phyloP scores from a whole-genome alignment of 2,329 filamentous ascomycete genomes.

The Remersonia thermophila region DNA sequence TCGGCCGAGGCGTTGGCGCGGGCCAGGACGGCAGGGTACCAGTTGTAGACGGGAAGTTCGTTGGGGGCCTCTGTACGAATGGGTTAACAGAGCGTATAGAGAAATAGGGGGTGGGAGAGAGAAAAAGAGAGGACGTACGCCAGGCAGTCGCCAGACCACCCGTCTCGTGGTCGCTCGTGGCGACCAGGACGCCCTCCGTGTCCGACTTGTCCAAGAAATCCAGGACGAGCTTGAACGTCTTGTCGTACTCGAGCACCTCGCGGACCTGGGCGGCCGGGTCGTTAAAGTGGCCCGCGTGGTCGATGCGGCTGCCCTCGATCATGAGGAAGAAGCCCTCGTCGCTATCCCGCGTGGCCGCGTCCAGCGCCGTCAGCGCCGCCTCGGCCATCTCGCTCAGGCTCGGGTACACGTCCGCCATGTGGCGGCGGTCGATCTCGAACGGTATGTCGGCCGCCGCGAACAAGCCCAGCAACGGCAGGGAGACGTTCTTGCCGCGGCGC shows the following conservation, averaged over 20 bases:
- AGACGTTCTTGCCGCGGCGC: constrained; percentile 50
- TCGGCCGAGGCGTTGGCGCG: constrained; percentile 66
- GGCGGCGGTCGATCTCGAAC: constrained; percentile 81
- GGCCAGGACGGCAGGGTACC: constrained; percentile 72
- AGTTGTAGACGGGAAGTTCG: constrained; percentile 49
- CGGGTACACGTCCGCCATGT: constrained; percentile 68
- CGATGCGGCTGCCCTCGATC: constrained; percentile 94
- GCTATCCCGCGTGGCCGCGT: constrained; percentile 66
- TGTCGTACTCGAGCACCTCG: constrained; percentile 93
- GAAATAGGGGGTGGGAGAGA: not conserved
- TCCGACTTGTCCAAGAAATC: constrained; percentile 69
- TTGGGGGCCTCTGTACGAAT: constrained; percentile 33
- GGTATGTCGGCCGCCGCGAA: constrained; percentile 76
- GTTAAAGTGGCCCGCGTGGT: constrained; percentile 83
- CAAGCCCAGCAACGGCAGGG: constrained; percentile 75
- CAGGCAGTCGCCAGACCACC: constrained; percentile 75
- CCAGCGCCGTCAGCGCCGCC: constrained; percentile 67
- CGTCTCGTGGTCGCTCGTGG: constrained; percentile 93
- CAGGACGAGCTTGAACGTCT: constrained; percentile 67
- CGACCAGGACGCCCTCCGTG: constrained; percentile 68
- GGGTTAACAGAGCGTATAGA: constrained; percentile 30
- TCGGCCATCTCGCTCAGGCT: constrained; percentile 84
- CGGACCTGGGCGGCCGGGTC: constrained; percentile 75
- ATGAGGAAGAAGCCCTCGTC: constrained; percentile 96
- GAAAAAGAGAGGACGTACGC: constrained; percentile 38